Evolutionary conservation across 2,329 filamentous ascomycete species (phyloP).

Genomic region (Tolypocladium inflatum): DNA sequence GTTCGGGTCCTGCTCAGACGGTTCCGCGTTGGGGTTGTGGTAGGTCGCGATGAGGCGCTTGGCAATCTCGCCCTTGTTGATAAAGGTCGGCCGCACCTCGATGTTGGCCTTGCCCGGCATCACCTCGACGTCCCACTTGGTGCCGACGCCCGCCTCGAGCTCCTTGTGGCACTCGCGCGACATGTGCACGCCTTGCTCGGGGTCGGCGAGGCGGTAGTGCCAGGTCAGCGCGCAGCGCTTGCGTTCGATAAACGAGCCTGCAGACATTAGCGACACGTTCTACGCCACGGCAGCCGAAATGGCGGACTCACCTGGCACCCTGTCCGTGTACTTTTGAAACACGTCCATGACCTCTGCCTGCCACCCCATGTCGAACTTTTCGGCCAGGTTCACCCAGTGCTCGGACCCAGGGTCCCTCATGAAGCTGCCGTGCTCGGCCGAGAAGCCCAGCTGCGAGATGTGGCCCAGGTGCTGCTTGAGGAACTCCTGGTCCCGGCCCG

Average conservation of each 20-base stretch:
- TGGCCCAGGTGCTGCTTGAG: constrained; percentile 87
- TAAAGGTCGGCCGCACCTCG: constrained; percentile 90
- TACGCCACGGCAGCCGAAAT: background rate
- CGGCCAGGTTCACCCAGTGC: constrained; percentile 83
- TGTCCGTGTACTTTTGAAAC: constrained; percentile 83
- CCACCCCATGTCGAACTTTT: constrained; percentile 86
- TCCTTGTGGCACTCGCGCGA: constrained; percentile 73
- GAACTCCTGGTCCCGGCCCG: constrained; percentile 87
- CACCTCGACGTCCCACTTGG: constrained; percentile 84
- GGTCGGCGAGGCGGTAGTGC: constrained; percentile 91
- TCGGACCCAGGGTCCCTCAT: constrained; percentile 69
- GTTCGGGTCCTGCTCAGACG: constrained; percentile 30
- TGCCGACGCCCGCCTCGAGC: constrained; percentile 65
- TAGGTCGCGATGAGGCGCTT: constrained; percentile 74
- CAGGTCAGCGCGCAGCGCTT: constrained; percentile 93
- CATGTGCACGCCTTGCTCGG: constrained; percentile 72
- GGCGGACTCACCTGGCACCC: constrained; percentile 58
- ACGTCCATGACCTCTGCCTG: constrained; percentile 74
- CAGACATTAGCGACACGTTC: background rate
- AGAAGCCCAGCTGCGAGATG: constrained; percentile 81
- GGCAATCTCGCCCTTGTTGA: constrained; percentile 96
- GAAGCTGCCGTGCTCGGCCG: constrained; percentile 94
- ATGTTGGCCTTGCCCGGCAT: constrained; percentile 96
- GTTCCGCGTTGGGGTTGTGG: constrained; percentile 37
- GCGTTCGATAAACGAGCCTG: constrained; percentile 83